Percentiles rank a stretch among this genome's conserved stretches.
Evolutionary conservation across 2,329 filamentous ascomycete species (phyloP).

Genomic region (Pseudogymnoascus sp.): DNA sequence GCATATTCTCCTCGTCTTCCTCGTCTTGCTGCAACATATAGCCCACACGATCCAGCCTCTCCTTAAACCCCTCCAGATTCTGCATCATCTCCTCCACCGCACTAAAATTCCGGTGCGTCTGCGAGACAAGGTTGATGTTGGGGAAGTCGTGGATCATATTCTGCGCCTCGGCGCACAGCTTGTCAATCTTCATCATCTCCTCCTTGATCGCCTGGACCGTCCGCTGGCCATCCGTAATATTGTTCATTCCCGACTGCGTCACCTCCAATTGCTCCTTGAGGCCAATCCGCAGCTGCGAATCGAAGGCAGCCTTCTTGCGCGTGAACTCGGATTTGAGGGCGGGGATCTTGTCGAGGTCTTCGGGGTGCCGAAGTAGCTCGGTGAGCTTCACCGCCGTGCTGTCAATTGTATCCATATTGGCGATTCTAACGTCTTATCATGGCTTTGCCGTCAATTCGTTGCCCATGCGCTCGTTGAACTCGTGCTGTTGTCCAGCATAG

Average conservation of each 20-base stretch:
- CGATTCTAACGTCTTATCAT: slow-evolving; percentile 10
- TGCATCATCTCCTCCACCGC: slow-evolving; percentile 88
- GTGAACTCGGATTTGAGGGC: slow-evolving; percentile 85
- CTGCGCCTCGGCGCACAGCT: slow-evolving; percentile 92
- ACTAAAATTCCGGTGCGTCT: slow-evolving; percentile 93
- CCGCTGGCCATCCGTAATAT: slow-evolving; percentile 82
- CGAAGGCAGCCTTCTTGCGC: slow-evolving; percentile 86
- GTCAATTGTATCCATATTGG: slow-evolving; percentile 27
- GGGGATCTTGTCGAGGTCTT: slow-evolving; percentile 93
- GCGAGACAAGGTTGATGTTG: slow-evolving; percentile 82
- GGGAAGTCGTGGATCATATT: slow-evolving; percentile 96
- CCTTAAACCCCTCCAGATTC: slow-evolving; percentile 81
- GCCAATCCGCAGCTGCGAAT: slow-evolving; percentile 80
- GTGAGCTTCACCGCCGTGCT: slow-evolving; percentile 56
- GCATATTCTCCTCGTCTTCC: slow-evolving; percentile 78
- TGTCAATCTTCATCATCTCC: slow-evolving; percentile 98
- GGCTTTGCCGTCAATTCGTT: slow-evolving; percentile 9
- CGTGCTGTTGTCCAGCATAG: not conserved
- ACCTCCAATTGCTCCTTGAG: slow-evolving; percentile 89
- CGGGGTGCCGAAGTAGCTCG: slow-evolving; percentile 87
- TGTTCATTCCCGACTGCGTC: slow-evolving; percentile 86
- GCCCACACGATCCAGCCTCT: slow-evolving; percentile 68
- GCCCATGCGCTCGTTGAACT: slow-evolving; percentile 1
- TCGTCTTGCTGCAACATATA: slow-evolving; percentile 76
- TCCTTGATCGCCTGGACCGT: slow-evolving; percentile 91